Conservation (phyloP, 495 filamentous ascomycete genomes). For the Penicillium roqueforti region DNA sequence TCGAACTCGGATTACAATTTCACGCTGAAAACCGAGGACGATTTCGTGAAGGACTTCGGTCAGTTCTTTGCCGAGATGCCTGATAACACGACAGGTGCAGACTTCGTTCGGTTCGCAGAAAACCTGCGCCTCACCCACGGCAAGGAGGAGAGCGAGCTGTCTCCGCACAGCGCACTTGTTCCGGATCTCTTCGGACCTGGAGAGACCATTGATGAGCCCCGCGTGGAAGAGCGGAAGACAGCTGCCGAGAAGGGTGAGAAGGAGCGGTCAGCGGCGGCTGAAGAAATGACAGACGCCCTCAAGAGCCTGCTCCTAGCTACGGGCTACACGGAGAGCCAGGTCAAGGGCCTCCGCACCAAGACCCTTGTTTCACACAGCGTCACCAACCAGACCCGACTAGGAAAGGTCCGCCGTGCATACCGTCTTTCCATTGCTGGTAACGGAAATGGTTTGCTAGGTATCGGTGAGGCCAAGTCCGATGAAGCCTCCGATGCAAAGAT, state of each 20-base stretch:
- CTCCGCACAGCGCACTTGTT: slow-evolving; percentile 42
- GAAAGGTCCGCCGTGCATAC: slow-evolving; percentile 75
- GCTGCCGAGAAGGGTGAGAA: slow-evolving; percentile 36
- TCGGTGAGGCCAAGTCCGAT: slow-evolving; percentile 83
- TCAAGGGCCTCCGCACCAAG: slow-evolving; percentile 56
- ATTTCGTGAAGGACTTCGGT: slow-evolving; percentile 53
- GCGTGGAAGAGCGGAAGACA: slow-evolving; percentile 23
- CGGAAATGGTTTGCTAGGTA: slow-evolving; percentile 73
- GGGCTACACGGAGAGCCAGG: slow-evolving; percentile 56
- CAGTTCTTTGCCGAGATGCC: slow-evolving; percentile 53
- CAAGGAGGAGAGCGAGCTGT: slow-evolving; percentile 49
- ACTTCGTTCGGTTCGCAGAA: slow-evolving; percentile 47
- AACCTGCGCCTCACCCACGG: slow-evolving; percentile 45
- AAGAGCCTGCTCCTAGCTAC: slow-evolving; percentile 62
- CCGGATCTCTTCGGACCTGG: slow-evolving; percentile 49
- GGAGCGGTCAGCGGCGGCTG: slow-evolving; percentile 29
- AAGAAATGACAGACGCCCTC: slow-evolving; percentile 52
- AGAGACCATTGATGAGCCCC: slow-evolving; percentile 34
- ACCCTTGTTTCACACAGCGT: slow-evolving; percentile 67
- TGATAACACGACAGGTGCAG: slow-evolving; percentile 36
- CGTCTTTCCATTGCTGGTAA: slow-evolving; percentile 77
- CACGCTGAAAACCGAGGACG: slow-evolving; percentile 56
- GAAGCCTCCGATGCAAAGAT: slow-evolving; percentile 59
- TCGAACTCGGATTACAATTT: slow-evolving; percentile 56
- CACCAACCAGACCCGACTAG: slow-evolving; percentile 90